Conservation (phyloP, 208 protist genomes). For the Crithidia mellificae region DNA sequence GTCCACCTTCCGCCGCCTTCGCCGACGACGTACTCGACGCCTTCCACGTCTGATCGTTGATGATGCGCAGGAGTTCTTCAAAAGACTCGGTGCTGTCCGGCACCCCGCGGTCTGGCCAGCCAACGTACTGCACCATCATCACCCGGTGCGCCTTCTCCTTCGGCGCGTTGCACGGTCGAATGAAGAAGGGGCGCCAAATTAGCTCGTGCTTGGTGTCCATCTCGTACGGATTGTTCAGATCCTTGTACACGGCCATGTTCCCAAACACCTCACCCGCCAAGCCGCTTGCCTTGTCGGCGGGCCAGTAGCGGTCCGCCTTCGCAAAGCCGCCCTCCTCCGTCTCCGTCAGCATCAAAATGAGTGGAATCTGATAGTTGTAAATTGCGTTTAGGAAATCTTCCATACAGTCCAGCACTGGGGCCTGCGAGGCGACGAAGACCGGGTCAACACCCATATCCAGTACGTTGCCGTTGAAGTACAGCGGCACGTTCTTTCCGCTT, state of each 20-base stretch:
- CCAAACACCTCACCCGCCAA: slow-evolving; percentile 25
- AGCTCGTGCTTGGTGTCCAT: slow-evolving; percentile 25
- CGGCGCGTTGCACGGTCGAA: slow-evolving; percentile 17
- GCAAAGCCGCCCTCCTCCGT: slow-evolving; percentile 49
- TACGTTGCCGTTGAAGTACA: slow-evolving; percentile 75
- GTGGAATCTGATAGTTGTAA: slow-evolving; percentile 47
- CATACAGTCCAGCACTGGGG: slow-evolving; percentile 60
- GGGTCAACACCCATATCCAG: slow-evolving; percentile 41
- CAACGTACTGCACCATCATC: slow-evolving; percentile 76
- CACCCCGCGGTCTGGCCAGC: slow-evolving; percentile 86
- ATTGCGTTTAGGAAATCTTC: slow-evolving; percentile 59
- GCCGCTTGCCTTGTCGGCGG: slow-evolving; percentile 23
- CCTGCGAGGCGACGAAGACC: slow-evolving; percentile 80
- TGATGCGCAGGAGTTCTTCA: slow-evolving; percentile 54
- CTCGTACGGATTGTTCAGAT: slow-evolving; percentile 41
- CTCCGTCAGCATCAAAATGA: slow-evolving; percentile 83
- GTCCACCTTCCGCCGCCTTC: too few species aligned
- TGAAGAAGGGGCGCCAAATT: slow-evolving; percentile 28
- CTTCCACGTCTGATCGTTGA: slow-evolving; percentile 22
- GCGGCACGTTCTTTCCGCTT: slow-evolving; percentile 11
- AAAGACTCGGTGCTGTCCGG: slow-evolving; percentile 63
- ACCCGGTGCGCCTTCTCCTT: slow-evolving; percentile 40
- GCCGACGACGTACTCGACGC: too few species aligned
- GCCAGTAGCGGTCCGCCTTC: slow-evolving; percentile 88
- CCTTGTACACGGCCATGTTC: slow-evolving; percentile 38